Base-by-base conservation (phyloP, 176 grass and related monocot genomes). In the Olyra latifolia region DNA sequence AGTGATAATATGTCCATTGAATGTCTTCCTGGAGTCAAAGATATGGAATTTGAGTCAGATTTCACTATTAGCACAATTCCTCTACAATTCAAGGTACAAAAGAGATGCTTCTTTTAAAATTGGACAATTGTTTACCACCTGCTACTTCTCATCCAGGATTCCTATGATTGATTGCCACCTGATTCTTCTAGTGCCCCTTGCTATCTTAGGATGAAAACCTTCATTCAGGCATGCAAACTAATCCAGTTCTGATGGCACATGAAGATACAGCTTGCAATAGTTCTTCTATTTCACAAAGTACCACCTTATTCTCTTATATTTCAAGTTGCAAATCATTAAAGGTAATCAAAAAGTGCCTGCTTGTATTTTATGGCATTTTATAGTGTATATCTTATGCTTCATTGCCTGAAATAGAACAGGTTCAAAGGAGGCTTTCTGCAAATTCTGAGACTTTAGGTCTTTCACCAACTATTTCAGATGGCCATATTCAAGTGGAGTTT, bases 1-100 rank as follows among this genome's bases (percentile, higher is more conserved):
- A 64, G 24, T 55, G 53, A 72, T 62, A 30, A 20, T 66, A 74
- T 68, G 38, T 67, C 85, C 27, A 23, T 58, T 10, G 38, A 74
- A 19, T 13, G 56, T 86, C 30, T 49, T 62, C 53, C 82, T 69
- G 77, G 70, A 62, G 62, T 80, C 5, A 59, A 74, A 50, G 87
- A 89, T 60, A 75, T 75, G 29, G 80, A 91, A 79, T 38, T 74
- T 49, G 83, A 94, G 44, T 85, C 74, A 39, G 86, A 89, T 82
- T 94, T 94, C 78, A 75, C 71, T 74, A 92, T 92, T 87, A 84
- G 75, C 62, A 92, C 87, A 55, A 84, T 96, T 74, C 93, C 93
- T 87, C 88, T 87, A 60, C 70, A 78, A 27, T 86, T 93, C 76
- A 76, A 93, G 91, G 94, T 91, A 61, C 62, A 78, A 68, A 75